phyloP scores from a whole-genome alignment of 2,329 filamentous ascomycete species.

The Fusarium succisae region DNA sequence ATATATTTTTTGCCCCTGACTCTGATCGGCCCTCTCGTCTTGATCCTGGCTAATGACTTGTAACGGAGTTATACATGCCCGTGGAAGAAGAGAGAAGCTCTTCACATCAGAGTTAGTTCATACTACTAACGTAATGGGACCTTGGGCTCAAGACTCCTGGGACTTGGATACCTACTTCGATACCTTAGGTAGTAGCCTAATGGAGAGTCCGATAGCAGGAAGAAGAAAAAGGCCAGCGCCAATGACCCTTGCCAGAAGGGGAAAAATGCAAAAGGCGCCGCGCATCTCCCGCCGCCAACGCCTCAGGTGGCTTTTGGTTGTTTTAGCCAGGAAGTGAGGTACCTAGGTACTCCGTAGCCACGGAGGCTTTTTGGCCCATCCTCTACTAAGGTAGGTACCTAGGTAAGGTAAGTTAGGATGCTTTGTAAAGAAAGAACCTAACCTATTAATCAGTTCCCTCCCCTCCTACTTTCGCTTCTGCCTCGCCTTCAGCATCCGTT shows the following conservation, averaged over 20 bases:
- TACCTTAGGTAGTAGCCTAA: not conserved
- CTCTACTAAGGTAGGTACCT: not conserved
- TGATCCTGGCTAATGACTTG: slow-evolving; percentile 17
- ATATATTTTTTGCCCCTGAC: slow-evolving; percentile 24
- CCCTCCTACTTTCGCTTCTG: slow-evolving; percentile 9
- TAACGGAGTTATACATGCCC: not conserved
- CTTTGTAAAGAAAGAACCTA: not conserved
- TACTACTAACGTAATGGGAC: not conserved
- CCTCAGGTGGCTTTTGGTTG: slow-evolving; percentile 28
- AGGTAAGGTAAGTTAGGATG: no score
- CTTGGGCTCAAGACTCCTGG: slow-evolving; percentile 1
- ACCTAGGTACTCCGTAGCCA: not conserved
- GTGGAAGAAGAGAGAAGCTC: not conserved
- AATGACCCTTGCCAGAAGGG: slow-evolving; percentile 32
- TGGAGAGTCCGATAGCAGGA: not conserved
- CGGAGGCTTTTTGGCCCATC: not conserved
- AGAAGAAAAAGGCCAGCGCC: slow-evolving; percentile 12
- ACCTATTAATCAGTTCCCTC: not conserved
- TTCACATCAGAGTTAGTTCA: not conserved
- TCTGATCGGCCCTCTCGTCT: slow-evolving; percentile 24
- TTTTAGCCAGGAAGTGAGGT: slow-evolving; percentile 25
- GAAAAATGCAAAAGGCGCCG: slow-evolving; percentile 9
- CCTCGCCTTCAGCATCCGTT: slow-evolving; percentile 2
- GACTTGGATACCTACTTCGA: not conserved
- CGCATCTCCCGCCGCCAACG: slow-evolving; percentile 34